Base-by-base conservation (phyloP, 2,329 filamentous ascomycete genomes). In the Capronia epimyces region DNA sequence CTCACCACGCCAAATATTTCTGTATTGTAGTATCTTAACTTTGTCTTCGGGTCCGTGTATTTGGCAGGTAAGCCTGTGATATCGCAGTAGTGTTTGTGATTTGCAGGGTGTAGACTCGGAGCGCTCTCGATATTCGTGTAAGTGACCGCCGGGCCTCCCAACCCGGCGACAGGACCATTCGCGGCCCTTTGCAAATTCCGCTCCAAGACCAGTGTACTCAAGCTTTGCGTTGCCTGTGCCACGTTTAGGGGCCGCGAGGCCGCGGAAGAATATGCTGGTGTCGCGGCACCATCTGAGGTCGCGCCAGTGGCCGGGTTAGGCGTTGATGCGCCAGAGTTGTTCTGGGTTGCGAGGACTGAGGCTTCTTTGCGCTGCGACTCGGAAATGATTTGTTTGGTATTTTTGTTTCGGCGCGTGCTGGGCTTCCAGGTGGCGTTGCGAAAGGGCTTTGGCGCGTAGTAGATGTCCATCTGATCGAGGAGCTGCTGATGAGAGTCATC, bases 121-220 rank as follows among this genome's bases (percentile, higher is more conserved):
- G 93, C 91, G 42, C 88, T 89, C 69, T 97, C 93, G 57, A 98
- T 94, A 66, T 96, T 97, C 5, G 89, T 95, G 69, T 97, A 98
- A 1, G 93, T 96, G 25, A 86, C 86, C 25, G 78, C 80, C 0
- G 86, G 87, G 0, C 84, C 85, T 5, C 40, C 47, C 24, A 51
- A 10, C 16, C 50, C 46, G n/a, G 21, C 40, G 16, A 31, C 34
- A 4, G 42, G 43, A 12, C 49, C 46, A 27, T 48, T 52, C 10
- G 44, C 49, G 13, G 50, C 54, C 31, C 53, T 55, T 66, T 65
- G 65, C 63, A 68, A 74, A 60, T 82, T 91, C 77, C 88, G 93
- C 69, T 95, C 89, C 43, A 96, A 73, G 1, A 95, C 91, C 45
- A 95, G 78, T 57, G 89, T 90, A 36, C 87, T 93, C 57, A 95